Percentiles rank a stretch among this genome's conserved stretches.
Evolutionary conservation across 371 early-diverging fungal species (phyloP).

Genomic region (Rhizopus sp.): DNA sequence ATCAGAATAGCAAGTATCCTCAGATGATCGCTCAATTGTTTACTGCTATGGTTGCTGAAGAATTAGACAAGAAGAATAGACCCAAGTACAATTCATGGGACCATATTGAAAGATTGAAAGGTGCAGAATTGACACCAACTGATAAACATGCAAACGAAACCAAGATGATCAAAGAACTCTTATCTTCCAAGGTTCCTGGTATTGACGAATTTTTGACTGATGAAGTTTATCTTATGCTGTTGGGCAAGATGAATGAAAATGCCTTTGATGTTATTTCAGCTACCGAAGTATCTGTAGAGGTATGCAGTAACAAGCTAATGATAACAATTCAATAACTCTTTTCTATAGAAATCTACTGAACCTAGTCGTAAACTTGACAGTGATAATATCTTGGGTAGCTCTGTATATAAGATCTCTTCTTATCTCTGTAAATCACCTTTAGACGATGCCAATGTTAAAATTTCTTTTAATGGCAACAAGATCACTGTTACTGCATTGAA

Average conservation of each 20-base stretch:
- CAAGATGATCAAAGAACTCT: constrained; percentile 57
- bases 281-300: constrained; percentile 36
- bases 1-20: constrained; percentile 62
- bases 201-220: constrained; percentile 80
- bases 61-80: constrained; percentile 53
- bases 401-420: constrained; percentile 40
- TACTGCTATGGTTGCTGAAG: constrained; percentile 74
- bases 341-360: constrained; percentile 27
- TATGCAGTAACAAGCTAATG: constrained; percentile 10
- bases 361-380: constrained; percentile 33
- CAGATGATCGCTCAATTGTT: constrained; percentile 78
- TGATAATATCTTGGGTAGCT: constrained; percentile 66
- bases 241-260: constrained; percentile 78
- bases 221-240: constrained; percentile 79
- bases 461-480: constrained; percentile 53
- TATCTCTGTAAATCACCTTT: constrained; percentile 33
- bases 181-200: constrained; percentile 73
- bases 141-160: constrained; percentile 59
- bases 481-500: constrained; percentile 60
- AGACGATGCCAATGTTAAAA: constrained; percentile 55
- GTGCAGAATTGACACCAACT: constrained; percentile 54
- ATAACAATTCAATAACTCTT: neutral
- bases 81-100: constrained; percentile 69
- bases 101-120: constrained; percentile 80
- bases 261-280: constrained; percentile 55